Conservation (phyloP, 805 yeast genomes). For the Teunomyces barrocoloradensis region DNA sequence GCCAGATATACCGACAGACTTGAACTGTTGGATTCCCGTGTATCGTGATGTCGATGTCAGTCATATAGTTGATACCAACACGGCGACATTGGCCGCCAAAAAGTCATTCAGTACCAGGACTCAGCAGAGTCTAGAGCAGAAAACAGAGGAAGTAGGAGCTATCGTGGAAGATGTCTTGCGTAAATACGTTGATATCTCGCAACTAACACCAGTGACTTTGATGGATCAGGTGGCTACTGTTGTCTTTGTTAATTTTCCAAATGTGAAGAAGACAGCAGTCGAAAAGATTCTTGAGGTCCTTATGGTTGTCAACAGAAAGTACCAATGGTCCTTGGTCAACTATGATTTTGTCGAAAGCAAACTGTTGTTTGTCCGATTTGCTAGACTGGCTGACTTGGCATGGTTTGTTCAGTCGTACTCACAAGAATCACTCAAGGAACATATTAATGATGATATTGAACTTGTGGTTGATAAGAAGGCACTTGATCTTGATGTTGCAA, state of each 20-base stretch:
- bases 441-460: not conserved
- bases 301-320: slow-evolving; percentile 11
- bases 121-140: not conserved
- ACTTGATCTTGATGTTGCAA: not conserved
- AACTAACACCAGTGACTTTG: slow-evolving; percentile 30
- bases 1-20: not conserved
- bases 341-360: slow-evolving; percentile 31
- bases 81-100: slow-evolving; percentile 6
- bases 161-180: slow-evolving; percentile 16
- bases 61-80: slow-evolving; percentile 7
- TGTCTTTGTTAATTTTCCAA: slow-evolving; percentile 33
- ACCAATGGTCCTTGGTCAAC: slow-evolving; percentile 34
- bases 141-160: slow-evolving; percentile 9
- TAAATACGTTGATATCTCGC: slow-evolving; percentile 23
- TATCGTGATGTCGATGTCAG: slow-evolving; percentile 9
- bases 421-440: not conserved
- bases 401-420: slow-evolving; percentile 12
- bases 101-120: not conserved
- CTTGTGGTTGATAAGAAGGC: not conserved
- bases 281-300: slow-evolving; percentile 31
- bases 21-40: slow-evolving; percentile 4
- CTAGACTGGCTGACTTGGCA: slow-evolving; percentile 10
- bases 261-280: slow-evolving; percentile 22
- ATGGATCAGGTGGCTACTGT: slow-evolving; percentile 36
- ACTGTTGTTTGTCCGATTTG: slow-evolving; percentile 33